Percentiles rank a stretch among this genome's conserved stretches.
Evolutionary conservation across 148 eudicot species (phyloP).

Genomic region (Beta vulgaris): DNA sequence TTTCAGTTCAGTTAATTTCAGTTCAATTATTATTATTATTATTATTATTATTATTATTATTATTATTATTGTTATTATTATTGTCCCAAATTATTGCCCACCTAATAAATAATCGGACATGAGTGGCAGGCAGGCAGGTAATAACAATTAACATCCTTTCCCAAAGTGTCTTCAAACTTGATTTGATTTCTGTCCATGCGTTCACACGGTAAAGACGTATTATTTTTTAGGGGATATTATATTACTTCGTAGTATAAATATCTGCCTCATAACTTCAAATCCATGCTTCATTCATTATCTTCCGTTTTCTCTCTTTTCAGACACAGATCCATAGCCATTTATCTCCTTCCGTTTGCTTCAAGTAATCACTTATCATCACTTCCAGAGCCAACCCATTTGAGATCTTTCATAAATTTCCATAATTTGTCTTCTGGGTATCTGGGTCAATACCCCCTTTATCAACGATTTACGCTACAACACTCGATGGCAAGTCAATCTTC

Average conservation of each 20-base stretch:
- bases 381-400: slow-evolving; percentile 23
- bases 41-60: too few relatives aligned
- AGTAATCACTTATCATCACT: slow-evolving; percentile 7
- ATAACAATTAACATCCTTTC: too few relatives aligned
- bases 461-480: slow-evolving; percentile 13
- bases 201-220: too few relatives aligned
- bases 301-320: slow-evolving; percentile 20
- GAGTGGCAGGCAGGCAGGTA: too few relatives aligned
- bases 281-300: slow-evolving; percentile 10
- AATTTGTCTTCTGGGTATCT: slow-evolving; percentile 19
- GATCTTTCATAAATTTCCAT: slow-evolving; percentile 12
- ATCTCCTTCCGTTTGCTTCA: slow-evolving; percentile 4
- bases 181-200: too few relatives aligned
- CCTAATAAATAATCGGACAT: too few relatives aligned
- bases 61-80: too few relatives aligned
- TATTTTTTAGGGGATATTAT: too few relatives aligned
- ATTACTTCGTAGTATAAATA: background rate
- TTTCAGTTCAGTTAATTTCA: too few relatives aligned
- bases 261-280: background rate
- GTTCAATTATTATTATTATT: too few relatives aligned
- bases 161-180: too few relatives aligned
- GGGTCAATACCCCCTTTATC: background rate
- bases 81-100: too few relatives aligned
- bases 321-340: background rate
- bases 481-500: slow-evolving; percentile 34